Conservation (phyloP, 192 early-diverging fungal genomes). For the Allomyces arbusculus region DNA sequence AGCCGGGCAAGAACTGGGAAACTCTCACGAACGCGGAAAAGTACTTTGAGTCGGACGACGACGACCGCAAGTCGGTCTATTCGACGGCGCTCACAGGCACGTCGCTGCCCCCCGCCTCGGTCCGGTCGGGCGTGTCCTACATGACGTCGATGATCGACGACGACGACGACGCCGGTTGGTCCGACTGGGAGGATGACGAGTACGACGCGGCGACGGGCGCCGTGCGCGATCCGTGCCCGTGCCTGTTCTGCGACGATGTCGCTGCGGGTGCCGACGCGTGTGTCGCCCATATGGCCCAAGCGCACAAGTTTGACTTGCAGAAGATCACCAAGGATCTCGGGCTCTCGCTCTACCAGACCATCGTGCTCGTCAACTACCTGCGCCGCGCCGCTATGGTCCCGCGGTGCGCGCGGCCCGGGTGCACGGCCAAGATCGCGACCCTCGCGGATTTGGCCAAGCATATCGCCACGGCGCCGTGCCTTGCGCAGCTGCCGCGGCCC, state of each 20-base stretch:
- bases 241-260: conserved; percentile 56
- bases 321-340: conserved; percentile 21
- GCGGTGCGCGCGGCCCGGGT: conserved; percentile 46
- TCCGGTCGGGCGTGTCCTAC: conserved; percentile 1
- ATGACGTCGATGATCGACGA: conserved; percentile 9
- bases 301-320: conserved; percentile 58
- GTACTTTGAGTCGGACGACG: background rate
- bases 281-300: conserved; percentile 48
- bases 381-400: conserved; percentile 34
- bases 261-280: conserved; percentile 35
- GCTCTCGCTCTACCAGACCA: conserved; percentile 67
- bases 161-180: conserved; percentile 37
- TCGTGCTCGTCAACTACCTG: conserved; percentile 71
- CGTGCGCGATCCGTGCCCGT: conserved; percentile 41
- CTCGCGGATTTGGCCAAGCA: conserved; percentile 33
- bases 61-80: conserved; percentile 49
- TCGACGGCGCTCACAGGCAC: conserved; percentile 42
- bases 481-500: conserved; percentile 20
- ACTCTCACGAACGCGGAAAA: conserved; percentile 14
- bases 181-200: conserved; percentile 57
- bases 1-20: conserved; percentile 84
- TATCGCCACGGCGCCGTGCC: conserved; percentile 30
- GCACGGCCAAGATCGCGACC: conserved; percentile 24
- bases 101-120: conserved; percentile 11
- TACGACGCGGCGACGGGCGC: conserved; percentile 2